Base-by-base conservation (phyloP, 768 basidiomycete genomes). In the Tulasnella sp. region DNA sequence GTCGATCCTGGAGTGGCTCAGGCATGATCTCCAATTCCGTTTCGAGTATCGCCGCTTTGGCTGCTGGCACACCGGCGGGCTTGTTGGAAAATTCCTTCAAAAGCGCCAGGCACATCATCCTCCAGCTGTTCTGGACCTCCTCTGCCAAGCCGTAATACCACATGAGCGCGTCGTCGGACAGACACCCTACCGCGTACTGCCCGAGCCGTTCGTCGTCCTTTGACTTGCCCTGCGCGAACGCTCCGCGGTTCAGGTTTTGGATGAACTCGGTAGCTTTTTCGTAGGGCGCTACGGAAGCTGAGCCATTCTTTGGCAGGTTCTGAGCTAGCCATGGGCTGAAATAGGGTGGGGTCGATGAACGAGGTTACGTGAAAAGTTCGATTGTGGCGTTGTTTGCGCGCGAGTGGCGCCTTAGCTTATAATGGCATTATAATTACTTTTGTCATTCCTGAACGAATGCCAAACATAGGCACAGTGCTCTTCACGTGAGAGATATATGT, bases 201-300 rank as follows among this genome's bases (percentile, higher is more conserved):
- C 39, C 39, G n/a, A 42, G 71, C 71, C 71, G 42, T 32, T 73
- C 71, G 29, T 73, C 71, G 46, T 73, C 71, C 10, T 37, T 40
- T 0, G 39, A 26, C n/a, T 48, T 40, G 7, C 71, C 71, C 29
- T 73, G 32, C 20, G 71, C 71, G 37, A 35, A 73, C 35, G 71
- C 71, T 40, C 20, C 23, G n/a, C 71, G 39, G n/a, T 73, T 40
- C n/a, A 73, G 1, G 37, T 40, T 73, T 42, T 48, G 40, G 20
- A 73, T 48, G 37, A 73, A 73, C 26, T 5, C 11, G 71, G 71
- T 37, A 0, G 71, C 71, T 42, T 73, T 48, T 73, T 73, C 71
- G 2, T 32, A 39, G 26, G 71, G 39, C 71, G 5, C 71, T 39
- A 20, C 40, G 7, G 71, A 73, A 73, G 39, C 71, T 73, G 61